Percentiles rank a stretch among this genome's conserved stretches.
Evolutionary conservation across 2,329 filamentous ascomycete species (phyloP).

Genomic region (Colletotrichum siamense): DNA sequence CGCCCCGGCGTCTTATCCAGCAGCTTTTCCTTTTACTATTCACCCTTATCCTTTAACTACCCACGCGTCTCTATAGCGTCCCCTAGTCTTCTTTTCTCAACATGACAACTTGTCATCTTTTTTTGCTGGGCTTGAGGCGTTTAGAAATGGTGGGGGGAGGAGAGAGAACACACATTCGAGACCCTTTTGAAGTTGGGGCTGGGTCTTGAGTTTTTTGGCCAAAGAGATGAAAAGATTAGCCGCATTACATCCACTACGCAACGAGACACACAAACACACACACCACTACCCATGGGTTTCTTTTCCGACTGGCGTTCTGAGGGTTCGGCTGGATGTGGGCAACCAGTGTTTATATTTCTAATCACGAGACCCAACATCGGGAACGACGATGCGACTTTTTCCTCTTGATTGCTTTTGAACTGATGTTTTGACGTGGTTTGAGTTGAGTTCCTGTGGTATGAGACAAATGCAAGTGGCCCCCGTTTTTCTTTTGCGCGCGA

Average conservation of each 20-base stretch:
- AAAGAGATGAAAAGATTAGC: background rate
- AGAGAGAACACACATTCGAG: background rate
- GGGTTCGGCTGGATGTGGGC: background rate
- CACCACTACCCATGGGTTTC: background rate
- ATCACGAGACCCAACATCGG: background rate
- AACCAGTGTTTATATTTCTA: background rate
- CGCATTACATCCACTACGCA: background rate
- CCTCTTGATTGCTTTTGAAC: background rate
- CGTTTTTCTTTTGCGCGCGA: background rate
- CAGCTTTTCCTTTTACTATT: background rate
- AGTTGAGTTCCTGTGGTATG: background rate
- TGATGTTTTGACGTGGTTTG: background rate
- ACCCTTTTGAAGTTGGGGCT: background rate
- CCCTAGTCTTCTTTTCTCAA: background rate
- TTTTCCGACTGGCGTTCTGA: background rate
- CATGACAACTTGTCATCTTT: background rate
- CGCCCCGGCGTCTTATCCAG: background rate
- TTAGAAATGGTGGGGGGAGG: background rate
- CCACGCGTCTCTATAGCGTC: background rate
- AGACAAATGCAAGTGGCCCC: background rate
- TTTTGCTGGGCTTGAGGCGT: background rate
- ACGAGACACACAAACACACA: background rate
- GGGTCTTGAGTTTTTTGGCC: background rate
- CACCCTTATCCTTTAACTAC: constrained; percentile 8
- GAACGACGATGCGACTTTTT: background rate